Evolutionary conservation across 2,329 filamentous ascomycete genomes (phyloP).

Genomic region (Kalmusia sp.): DNA sequence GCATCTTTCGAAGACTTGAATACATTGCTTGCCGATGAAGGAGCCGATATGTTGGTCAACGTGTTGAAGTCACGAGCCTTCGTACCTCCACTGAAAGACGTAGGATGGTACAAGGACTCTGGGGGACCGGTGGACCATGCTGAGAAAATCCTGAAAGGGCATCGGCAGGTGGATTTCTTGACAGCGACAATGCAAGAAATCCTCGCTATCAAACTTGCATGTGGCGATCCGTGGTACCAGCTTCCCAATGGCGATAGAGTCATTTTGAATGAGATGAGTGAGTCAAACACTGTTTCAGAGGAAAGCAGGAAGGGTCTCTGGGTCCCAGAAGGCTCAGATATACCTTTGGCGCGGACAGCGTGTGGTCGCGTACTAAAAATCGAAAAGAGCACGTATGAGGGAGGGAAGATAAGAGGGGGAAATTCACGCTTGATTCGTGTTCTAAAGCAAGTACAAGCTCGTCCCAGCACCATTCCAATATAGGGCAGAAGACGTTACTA

Average conservation of each 20-base stretch:
- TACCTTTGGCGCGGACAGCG: neutral
- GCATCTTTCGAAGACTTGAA: constrained; percentile 59
- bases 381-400: constrained; percentile 18
- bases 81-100: constrained; percentile 63
- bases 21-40: constrained; percentile 64
- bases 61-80: constrained; percentile 70
- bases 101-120: constrained; percentile 33
- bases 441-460: too few relatives aligned
- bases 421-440: constrained; percentile 9
- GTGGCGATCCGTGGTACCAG: constrained; percentile 71
- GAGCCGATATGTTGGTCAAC: constrained; percentile 73
- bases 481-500: too few relatives aligned
- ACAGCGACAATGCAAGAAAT: constrained; percentile 64
- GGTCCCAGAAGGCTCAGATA: neutral
- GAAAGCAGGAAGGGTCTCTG: neutral
- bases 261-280: constrained; percentile 29
- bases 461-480: too few relatives aligned
- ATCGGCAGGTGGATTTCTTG: constrained; percentile 69
- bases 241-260: constrained; percentile 25
- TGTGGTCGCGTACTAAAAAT: constrained; percentile 1
- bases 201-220: constrained; percentile 61
- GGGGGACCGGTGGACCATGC: constrained; percentile 59
- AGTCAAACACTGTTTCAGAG: neutral
- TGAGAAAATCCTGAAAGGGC: constrained; percentile 72
- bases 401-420: constrained; percentile 12